A percentile compares a stretch with the other conserved stretches of the same genome.
phyloP scores from a whole-genome alignment of 805 yeast species.

The Saccharomycopsis sp. region DNA sequence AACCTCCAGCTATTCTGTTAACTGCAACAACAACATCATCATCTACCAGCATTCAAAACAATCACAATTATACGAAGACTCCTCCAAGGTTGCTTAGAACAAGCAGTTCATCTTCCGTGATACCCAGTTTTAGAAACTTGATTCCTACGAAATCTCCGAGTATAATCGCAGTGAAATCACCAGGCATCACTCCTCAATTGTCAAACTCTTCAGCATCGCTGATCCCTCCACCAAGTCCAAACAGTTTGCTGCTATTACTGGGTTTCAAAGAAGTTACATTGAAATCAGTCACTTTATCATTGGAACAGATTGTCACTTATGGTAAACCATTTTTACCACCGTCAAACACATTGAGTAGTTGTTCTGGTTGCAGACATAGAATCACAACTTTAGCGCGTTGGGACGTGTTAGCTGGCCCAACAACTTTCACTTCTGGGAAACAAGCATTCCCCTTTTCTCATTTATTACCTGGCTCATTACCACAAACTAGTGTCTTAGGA shows the following conservation, averaged over 20 bases:
- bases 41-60: not conserved
- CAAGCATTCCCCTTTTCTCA: slow-evolving; percentile 93
- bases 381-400: slow-evolving; percentile 70
- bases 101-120: no score
- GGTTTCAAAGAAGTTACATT: slow-evolving; percentile 41
- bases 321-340: slow-evolving; percentile 61
- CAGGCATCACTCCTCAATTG: not conserved
- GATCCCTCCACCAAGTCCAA: slow-evolving; percentile 18
- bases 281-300: slow-evolving; percentile 50
- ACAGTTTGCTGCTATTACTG: slow-evolving; percentile 9
- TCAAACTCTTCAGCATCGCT: not conserved
- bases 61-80: no score
- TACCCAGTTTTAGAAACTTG: not conserved
- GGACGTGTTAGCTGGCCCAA: slow-evolving; percentile 65
- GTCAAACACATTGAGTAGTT: slow-evolving; percentile 40
- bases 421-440: slow-evolving; percentile 54
- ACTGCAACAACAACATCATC: slow-evolving; percentile 18
- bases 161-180: not conserved
- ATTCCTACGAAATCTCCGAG: slow-evolving; percentile 1
- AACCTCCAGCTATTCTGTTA: no score
- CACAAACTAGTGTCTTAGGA: slow-evolving; percentile 66
- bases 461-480: slow-evolving; percentile 78
- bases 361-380: slow-evolving; percentile 51
- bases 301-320: slow-evolving; percentile 66
- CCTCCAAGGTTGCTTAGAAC: no score